phyloP scores from a whole-genome alignment of 208 protist species.

The Acanthamoeba quina region DNA sequence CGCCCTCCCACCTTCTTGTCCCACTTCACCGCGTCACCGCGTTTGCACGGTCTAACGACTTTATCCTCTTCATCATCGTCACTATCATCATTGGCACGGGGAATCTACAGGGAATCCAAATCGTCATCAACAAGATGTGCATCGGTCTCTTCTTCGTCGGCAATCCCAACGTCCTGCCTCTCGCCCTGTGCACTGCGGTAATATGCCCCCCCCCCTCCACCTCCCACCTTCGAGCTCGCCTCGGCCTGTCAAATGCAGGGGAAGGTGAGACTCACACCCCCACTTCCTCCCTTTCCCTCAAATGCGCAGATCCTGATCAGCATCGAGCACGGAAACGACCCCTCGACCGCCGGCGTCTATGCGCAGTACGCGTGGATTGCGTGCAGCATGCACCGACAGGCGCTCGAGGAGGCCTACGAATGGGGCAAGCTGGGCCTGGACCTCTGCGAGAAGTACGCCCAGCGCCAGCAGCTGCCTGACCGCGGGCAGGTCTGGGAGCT shows the following conservation, averaged over 20 bases:
- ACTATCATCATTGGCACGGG: neutral
- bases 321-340: constrained; percentile 48
- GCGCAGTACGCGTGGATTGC: constrained; percentile 51
- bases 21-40: neutral
- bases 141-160: constrained; percentile 9
- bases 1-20: neutral
- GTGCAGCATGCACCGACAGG: constrained; percentile 22
- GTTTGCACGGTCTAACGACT: neutral
- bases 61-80: neutral
- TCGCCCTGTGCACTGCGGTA: neutral
- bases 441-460: constrained; percentile 46
- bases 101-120: constrained; percentile 10
- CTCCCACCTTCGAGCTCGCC: neutral
- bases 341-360: neutral
- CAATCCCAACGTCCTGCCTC: constrained; percentile 2
- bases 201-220: neutral
- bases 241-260: neutral
- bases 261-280: neutral
- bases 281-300: neutral
- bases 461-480: neutral
- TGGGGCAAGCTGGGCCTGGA: constrained; percentile 54
- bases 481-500: constrained; percentile 29
- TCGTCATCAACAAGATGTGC: constrained; percentile 47
- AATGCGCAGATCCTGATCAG: constrained; percentile 17
- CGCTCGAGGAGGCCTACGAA: constrained; percentile 47